Evolutionary conservation across 2,329 filamentous ascomycete species (phyloP).

Genomic region (Colletotrichum siamense): DNA sequence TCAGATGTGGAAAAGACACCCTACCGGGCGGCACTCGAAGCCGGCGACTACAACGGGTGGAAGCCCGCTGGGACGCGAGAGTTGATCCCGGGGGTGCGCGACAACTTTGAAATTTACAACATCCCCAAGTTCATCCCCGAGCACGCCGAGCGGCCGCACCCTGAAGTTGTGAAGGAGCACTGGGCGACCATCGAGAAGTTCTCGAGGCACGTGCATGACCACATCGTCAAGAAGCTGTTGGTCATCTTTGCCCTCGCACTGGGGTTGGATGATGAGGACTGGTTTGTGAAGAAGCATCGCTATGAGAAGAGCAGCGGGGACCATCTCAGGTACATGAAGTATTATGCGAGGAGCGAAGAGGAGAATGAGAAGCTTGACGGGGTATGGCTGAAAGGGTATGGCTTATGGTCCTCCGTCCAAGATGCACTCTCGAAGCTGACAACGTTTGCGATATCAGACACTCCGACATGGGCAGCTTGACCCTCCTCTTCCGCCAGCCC

Average conservation of each 20-base stretch:
- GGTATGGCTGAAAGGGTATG: slow-evolving; percentile 27
- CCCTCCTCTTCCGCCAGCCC: slow-evolving; percentile 61
- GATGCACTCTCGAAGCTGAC: neutral
- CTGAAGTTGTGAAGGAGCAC: slow-evolving; percentile 50
- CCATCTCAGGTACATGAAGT: slow-evolving; percentile 66
- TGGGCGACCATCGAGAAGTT: slow-evolving; percentile 61
- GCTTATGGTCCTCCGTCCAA: neutral
- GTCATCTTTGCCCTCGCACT: slow-evolving; percentile 33
- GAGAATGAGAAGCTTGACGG: slow-evolving; percentile 45
- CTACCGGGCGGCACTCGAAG: slow-evolving; percentile 50
- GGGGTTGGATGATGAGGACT: slow-evolving; percentile 61
- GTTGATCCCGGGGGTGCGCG: slow-evolving; percentile 39
- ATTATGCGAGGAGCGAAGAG: slow-evolving; percentile 49
- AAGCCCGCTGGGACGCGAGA: slow-evolving; percentile 44
- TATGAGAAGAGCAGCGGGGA: slow-evolving; percentile 61
- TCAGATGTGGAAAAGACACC: slow-evolving; percentile 65
- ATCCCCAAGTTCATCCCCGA: slow-evolving; percentile 61
- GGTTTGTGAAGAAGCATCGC: slow-evolving; percentile 57
- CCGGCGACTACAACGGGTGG: slow-evolving; percentile 63
- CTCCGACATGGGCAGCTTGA: slow-evolving; percentile 57
- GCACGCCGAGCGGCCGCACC: slow-evolving; percentile 47
- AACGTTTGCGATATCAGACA: slow-evolving; percentile 34
- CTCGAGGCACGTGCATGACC: slow-evolving; percentile 44
- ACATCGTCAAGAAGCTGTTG: slow-evolving; percentile 59
- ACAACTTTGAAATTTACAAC: slow-evolving; percentile 66